Evolutionary conservation across 169 alveolate genomes (phyloP).

Genomic region (Eimeria maxima): DNA sequence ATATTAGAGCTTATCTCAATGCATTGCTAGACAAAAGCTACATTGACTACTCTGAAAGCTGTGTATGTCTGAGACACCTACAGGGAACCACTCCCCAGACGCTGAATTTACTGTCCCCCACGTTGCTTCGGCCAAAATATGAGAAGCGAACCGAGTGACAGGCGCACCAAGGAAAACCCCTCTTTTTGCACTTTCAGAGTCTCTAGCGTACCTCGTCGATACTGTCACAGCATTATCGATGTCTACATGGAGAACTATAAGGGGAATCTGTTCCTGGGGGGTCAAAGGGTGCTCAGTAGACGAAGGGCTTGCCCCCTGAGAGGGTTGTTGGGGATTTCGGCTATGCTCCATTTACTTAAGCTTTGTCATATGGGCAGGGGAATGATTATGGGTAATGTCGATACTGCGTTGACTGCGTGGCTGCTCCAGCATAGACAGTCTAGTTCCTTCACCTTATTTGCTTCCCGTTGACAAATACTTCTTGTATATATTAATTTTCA

Average conservation of each 20-base stretch:
- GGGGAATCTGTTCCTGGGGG: conserved; percentile 43
- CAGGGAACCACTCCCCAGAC: conserved; percentile 76
- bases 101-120: conserved; percentile 78
- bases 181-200: neutral
- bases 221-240: conserved; percentile 35
- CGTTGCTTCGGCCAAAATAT: conserved; percentile 77
- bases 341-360: neutral
- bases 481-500: neutral
- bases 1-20: neutral
- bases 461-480: neutral
- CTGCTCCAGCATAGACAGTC: neutral
- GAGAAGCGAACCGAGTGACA: conserved; percentile 48
- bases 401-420: neutral
- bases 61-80: neutral
- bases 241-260: conserved; percentile 36
- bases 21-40: neutral
- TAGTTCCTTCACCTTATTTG: neutral
- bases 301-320: neutral
- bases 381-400: neutral
- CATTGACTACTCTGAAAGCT: neutral
- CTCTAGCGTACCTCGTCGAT: conserved; percentile 50
- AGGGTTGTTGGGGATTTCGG: neutral
- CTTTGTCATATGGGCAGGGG: neutral
- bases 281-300: conserved; percentile 13
- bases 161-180: conserved; percentile 44